phyloP scores from a whole-genome alignment of 148 eudicot genomes.

The Vaccinium myrtillus region DNA sequence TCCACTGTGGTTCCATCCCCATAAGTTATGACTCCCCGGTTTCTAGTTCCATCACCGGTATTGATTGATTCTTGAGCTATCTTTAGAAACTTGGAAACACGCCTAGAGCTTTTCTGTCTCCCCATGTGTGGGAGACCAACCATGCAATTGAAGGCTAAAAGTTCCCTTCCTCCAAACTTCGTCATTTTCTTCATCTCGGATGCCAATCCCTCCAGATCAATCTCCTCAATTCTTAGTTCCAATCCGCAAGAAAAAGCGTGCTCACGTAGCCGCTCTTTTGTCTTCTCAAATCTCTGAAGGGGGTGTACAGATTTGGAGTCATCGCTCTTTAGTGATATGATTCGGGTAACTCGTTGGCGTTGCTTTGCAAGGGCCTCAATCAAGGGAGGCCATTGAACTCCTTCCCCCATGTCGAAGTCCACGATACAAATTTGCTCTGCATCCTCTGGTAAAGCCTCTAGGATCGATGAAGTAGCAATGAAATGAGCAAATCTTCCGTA shows the following conservation, averaged over 20 bases:
- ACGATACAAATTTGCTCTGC: neutral
- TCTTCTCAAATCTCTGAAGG: slow-evolving; percentile 27
- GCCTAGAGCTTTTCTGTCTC: slow-evolving; percentile 20
- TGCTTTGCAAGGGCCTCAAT: slow-evolving; percentile 17
- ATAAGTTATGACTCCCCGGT: slow-evolving; percentile 17
- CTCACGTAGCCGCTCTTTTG: slow-evolving; percentile 19
- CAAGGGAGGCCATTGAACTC: slow-evolving; percentile 24
- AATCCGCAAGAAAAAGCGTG: slow-evolving; percentile 25
- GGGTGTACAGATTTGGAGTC: neutral
- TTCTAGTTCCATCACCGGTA: neutral
- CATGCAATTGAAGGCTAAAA: slow-evolving; percentile 39
- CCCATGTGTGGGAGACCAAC: slow-evolving; percentile 39
- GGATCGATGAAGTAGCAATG: neutral
- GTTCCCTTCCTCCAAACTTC: slow-evolving; percentile 18
- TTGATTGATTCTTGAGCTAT: slow-evolving; percentile 25
- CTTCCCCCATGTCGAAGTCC: slow-evolving; percentile 21
- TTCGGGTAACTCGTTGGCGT: neutral
- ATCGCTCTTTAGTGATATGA: slow-evolving; percentile 8
- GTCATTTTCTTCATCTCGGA: slow-evolving; percentile 14
- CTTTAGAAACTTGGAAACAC: slow-evolving; percentile 29
- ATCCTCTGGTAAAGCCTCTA: slow-evolving; percentile 11
- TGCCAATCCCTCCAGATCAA: slow-evolving; percentile 18
- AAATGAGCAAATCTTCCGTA: slow-evolving; percentile 24
- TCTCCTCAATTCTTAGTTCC: slow-evolving; percentile 25
- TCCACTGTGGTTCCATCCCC: slow-evolving; percentile 25